These are phyloP conservation scores for Suhomyces vadensis DNA, from an alignment of 805 yeast species.

Conservation along the genomic window DNA sequence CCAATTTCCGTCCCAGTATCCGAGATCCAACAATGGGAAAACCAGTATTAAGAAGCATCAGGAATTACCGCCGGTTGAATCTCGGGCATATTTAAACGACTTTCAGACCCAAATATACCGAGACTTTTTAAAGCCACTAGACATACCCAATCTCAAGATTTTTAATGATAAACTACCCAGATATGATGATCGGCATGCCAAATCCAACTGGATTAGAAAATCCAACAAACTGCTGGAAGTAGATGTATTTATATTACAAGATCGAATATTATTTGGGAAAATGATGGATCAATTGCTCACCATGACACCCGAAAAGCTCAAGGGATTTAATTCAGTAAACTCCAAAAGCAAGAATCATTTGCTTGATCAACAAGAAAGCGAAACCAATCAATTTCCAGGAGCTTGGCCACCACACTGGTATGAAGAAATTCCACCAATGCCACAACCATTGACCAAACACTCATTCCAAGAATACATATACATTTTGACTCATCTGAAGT, in stretches of 20 bases:
- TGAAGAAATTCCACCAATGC: constrained; percentile 36
- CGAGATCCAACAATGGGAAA: not conserved
- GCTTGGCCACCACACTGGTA: constrained; percentile 24
- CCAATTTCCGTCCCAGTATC: not conserved
- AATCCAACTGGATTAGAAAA: constrained; percentile 26
- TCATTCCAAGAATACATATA: constrained; percentile 37
- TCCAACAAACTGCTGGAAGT: constrained; percentile 17
- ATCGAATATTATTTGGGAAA: constrained; percentile 29
- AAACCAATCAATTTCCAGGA: constrained; percentile 12
- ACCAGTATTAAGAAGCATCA: constrained; percentile 1
- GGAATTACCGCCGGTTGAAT: not conserved
- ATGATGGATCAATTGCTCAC: constrained; percentile 35
- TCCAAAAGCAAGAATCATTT: constrained; percentile 16
- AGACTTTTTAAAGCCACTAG: constrained; percentile 37
- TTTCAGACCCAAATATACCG: constrained; percentile 26
- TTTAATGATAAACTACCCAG: constrained; percentile 23
- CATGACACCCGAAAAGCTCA: constrained; percentile 33
- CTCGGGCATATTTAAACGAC: constrained; percentile 4
- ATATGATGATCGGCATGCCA: constrained; percentile 28
- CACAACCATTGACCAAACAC: constrained; percentile 26
- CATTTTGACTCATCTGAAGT: constrained; percentile 34
- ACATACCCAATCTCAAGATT: constrained; percentile 34
- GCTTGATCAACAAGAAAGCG: constrained; percentile 22
- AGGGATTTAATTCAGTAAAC: constrained; percentile 16
- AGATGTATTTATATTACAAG: constrained; percentile 27